Base-by-base conservation (phyloP, 805 yeast genomes). In the Candida ascalaphidarum region DNA sequence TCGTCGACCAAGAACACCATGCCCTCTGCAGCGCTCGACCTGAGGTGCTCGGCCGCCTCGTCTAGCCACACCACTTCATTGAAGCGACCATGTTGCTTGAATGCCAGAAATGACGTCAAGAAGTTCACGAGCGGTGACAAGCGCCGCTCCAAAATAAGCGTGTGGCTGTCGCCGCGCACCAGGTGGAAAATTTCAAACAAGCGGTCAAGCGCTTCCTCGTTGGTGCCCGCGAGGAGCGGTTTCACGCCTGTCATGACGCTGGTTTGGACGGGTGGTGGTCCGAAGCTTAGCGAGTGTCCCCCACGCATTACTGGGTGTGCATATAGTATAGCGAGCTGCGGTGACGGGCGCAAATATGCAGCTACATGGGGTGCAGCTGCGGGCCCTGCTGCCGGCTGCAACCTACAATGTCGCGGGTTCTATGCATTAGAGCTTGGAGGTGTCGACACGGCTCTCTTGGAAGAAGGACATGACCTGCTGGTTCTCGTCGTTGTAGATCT, bases 391-490 rank as follows among this genome's bases (percentile, higher is more conserved):
- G n/a, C n/a, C n/a, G n/a, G n/a, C n/a, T n/a, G n/a, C n/a, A n/a
- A n/a, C n/a, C 13, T 15, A 26, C 21, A 24, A 15, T 18, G 18
- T 25, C 11, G 34, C 26, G 3, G 9, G 11, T 5, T 18, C 17
- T 16, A 11, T 26, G 11, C 16, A 10, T 11, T 16, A 7, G 11
- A 9, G 17, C 5, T n/a, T n/a, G n/a, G n/a, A n/a, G n/a, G n/a
- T n/a, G n/a, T 41, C 28, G 43, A 70, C 32, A 36, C 76, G 53
- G 0, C 84, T 85, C 48, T 81, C 86, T 49, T 81, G 89, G 7
- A 74, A 48, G 2, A 76, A 61, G 0, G 77, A 66, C 2, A 82
- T 81, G 3, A 74, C 65, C 32, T 77, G 65, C 17, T 60, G 58
- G 2, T 73, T 74, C 13, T 64, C 59, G 5, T 46, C 39, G 26